phyloP scores from a whole-genome alignment of 371 early-diverging fungal genomes.

The Mortierella sp. region DNA sequence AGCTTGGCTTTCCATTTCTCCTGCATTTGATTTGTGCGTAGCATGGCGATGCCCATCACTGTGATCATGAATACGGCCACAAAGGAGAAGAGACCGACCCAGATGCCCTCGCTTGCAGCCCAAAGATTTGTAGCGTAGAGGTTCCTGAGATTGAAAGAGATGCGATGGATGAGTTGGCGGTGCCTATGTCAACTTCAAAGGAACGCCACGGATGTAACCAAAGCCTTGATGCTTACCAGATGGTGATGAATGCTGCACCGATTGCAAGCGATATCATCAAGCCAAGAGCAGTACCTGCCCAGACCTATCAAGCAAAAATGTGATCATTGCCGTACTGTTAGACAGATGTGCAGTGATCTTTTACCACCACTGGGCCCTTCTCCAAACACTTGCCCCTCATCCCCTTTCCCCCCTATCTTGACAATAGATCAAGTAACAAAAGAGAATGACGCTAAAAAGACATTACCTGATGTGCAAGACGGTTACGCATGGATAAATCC shows the following conservation, averaged over 20 bases:
- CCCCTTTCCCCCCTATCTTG: too few species aligned
- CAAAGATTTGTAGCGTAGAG: slow-evolving; percentile 71
- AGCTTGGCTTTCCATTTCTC: slow-evolving; percentile 76
- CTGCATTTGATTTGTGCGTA: slow-evolving; percentile 72
- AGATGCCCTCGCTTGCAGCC: slow-evolving; percentile 76
- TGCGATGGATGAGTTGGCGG: not conserved
- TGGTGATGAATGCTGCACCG: slow-evolving; percentile 75
- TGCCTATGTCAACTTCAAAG: too few species aligned
- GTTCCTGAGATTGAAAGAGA: slow-evolving; percentile 30
- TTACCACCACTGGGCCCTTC: too few species aligned
- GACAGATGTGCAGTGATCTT: too few species aligned
- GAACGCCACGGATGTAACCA: too few species aligned
- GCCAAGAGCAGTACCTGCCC: slow-evolving; percentile 72
- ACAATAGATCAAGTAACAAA: not conserved
- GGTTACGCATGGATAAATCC: slow-evolving; percentile 56
- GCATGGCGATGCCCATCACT: slow-evolving; percentile 78
- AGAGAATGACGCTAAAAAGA: not conserved
- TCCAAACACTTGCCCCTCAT: too few species aligned
- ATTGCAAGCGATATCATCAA: slow-evolving; percentile 71
- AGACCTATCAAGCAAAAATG: slow-evolving; percentile 53
- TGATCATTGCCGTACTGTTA: too few species aligned
- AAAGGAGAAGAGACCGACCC: slow-evolving; percentile 84
- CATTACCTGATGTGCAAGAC: slow-evolving; percentile 65
- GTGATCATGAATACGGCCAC: slow-evolving; percentile 77
- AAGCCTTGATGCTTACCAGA: slow-evolving; percentile 60